phyloP scores from a whole-genome alignment of 2,329 filamentous ascomycete genomes.

The Samsoniella hepiali region DNA sequence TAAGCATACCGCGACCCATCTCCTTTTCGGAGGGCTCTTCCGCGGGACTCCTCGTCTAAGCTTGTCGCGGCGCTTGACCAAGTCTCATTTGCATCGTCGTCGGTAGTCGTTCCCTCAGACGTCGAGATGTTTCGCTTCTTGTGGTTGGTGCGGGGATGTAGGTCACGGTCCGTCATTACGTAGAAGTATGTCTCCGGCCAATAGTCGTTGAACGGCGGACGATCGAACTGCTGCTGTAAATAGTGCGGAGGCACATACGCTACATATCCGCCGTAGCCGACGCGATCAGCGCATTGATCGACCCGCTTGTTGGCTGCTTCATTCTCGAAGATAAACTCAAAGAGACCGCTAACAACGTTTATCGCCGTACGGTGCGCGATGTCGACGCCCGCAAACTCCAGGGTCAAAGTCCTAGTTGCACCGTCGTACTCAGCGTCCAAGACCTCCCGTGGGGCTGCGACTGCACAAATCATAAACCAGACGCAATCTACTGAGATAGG shows the following conservation, averaged over 20 bases:
- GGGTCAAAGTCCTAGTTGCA: neutral
- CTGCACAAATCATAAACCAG: constrained; percentile 1
- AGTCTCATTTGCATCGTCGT: neutral
- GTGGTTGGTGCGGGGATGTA: neutral
- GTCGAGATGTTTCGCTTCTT: neutral
- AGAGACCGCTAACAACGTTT: neutral
- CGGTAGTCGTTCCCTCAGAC: neutral
- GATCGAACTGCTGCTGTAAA: neutral
- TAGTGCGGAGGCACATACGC: neutral
- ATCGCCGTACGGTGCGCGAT: neutral
- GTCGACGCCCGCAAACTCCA: constrained; percentile 1
- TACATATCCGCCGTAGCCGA: neutral
- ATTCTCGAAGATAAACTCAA: neutral
- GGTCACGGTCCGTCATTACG: neutral
- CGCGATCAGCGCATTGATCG: neutral
- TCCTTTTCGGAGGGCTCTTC: neutral
- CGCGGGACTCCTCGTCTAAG: constrained; percentile 3
- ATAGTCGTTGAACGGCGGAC: neutral
- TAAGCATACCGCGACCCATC: neutral
- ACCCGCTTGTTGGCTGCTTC: no score
- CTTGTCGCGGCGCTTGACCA: neutral
- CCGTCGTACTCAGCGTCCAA: neutral
- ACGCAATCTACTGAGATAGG: neutral
- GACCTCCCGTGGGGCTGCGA: neutral
- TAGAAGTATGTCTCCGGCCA: constrained; percentile 2